These are phyloP conservation scores for Microsporum ferrugineum DNA, from an alignment of 2,329 filamentous ascomycete genomes.

Conservation along the genomic window DNA sequence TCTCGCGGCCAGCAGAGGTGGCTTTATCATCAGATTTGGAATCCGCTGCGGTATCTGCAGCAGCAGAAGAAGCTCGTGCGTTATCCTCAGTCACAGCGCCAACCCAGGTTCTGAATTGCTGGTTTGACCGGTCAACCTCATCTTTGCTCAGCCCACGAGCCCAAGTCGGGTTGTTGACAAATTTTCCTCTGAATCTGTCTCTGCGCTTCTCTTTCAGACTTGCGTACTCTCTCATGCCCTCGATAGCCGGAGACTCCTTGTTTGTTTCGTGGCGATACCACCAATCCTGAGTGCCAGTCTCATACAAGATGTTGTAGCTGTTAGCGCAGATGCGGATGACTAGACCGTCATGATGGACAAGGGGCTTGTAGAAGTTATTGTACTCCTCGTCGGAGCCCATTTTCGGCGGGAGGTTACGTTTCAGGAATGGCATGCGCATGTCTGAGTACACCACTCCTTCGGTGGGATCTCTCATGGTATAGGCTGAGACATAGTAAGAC, in stretches of 20 bases:
- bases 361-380: constrained; percentile 42
- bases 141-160: constrained; percentile 40
- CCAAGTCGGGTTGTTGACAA: constrained; percentile 43
- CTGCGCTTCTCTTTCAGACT: constrained; percentile 33
- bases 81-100: constrained; percentile 16
- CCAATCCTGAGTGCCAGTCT: constrained; percentile 57
- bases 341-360: constrained; percentile 56
- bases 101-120: constrained; percentile 39
- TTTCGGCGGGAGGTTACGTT: constrained; percentile 55
- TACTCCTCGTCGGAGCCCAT: constrained; percentile 53
- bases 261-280: constrained; percentile 43
- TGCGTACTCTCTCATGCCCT: constrained; percentile 24
- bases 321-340: constrained; percentile 64
- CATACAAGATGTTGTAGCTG: constrained; percentile 69
- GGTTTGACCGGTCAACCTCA: constrained; percentile 38
- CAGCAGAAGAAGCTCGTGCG: background rate
- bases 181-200: constrained; percentile 42
- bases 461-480: constrained; percentile 76
- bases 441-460: constrained; percentile 59
- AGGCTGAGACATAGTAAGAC: constrained; percentile 94
- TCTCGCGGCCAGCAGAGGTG: background rate
- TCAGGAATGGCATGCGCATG: constrained; percentile 57
- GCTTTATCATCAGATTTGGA: background rate
- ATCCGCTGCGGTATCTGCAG: background rate
- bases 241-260: constrained; percentile 17